Base-by-base conservation (phyloP, 2,329 filamentous ascomycete species). In the Periconia sp. region DNA sequence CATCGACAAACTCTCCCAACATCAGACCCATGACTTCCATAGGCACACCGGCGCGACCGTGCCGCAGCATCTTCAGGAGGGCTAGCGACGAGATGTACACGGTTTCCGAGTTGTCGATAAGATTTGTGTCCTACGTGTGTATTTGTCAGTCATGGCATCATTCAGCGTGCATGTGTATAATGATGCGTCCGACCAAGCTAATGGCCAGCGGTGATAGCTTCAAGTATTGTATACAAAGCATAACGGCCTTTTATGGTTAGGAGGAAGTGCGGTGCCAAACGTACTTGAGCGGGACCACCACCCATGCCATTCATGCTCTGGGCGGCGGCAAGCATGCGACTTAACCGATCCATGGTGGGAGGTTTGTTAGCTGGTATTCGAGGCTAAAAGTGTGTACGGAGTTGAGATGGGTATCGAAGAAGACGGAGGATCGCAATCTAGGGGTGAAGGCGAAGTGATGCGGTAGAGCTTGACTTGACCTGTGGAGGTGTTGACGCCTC, bases 11-110 rank as follows among this genome's bases (percentile, higher is more conserved):
- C 76, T 97, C 94, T 74, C 94, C 94, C 69, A 97, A 79, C 94
- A 99, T 99, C 74, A 99, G 81, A 58, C 94, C 94, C 94, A 99
- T 99, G 74, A 99, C 94, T 82, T 99, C 94, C 94, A 99, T 99
- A 18, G 94, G 94, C 62, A 99, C 94, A 80, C 94, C 94, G 41
- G 94, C 94, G 63, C 94, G 89, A 61, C 94, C 94, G 77, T 99
- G 94, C 74, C 94, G 88, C 76, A 99, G 83, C 94, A 99, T 99
- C 84, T 99, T 99, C 67, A 99, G 83, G 49, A 99, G 84, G 49
- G 94, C 94, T 57, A 99, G 86, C 46, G 94, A 99, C 49, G 94
- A 99, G 69, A 99, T 99, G 80, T 99, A 96, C 65, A 99, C 94
- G 33, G 94, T 99, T 81, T 99, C 94, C 68, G 93, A 96, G 80